phyloP scores from a whole-genome alignment of 1,284 basidiomycete species.

The Schizophyllum commune region DNA sequence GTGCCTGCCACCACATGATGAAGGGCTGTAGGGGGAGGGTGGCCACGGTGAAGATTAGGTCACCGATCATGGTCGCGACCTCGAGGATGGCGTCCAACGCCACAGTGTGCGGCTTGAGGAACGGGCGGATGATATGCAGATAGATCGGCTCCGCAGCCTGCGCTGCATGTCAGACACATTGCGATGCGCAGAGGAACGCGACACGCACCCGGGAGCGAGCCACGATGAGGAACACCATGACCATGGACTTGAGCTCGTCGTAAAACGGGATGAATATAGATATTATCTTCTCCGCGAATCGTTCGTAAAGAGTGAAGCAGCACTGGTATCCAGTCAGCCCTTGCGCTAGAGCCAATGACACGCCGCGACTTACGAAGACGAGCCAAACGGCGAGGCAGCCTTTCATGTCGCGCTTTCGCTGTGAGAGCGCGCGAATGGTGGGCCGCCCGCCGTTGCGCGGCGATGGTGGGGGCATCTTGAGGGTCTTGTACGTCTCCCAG shows the following conservation, averaged over 20 bases:
- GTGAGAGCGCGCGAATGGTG: slow-evolving; percentile 55
- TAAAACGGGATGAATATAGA: slow-evolving; percentile 72
- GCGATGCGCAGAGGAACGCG: not conserved
- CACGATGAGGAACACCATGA: slow-evolving; percentile 62
- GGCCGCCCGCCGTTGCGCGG: slow-evolving; percentile 52
- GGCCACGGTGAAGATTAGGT: slow-evolving; percentile 51
- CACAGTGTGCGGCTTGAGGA: slow-evolving; percentile 58
- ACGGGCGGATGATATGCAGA: slow-evolving; percentile 63
- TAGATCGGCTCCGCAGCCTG: slow-evolving; percentile 77
- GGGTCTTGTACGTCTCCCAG: slow-evolving; percentile 75
- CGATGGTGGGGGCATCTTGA: slow-evolving; percentile 58
- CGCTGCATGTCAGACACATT: slow-evolving; percentile 8
- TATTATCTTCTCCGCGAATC: slow-evolving; percentile 51
- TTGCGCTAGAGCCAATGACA: slow-evolving; percentile 1
- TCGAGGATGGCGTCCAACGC: slow-evolving; percentile 57
- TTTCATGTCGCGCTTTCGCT: slow-evolving; percentile 76
- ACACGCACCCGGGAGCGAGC: slow-evolving; percentile 63
- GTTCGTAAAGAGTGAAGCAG: slow-evolving; percentile 58
- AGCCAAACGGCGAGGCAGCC: slow-evolving; percentile 76
- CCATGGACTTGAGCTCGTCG: slow-evolving; percentile 65
- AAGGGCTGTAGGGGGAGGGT: slow-evolving; percentile 45
- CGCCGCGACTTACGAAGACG: slow-evolving; percentile 56
- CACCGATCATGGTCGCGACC: slow-evolving; percentile 48
- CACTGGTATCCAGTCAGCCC: slow-evolving; percentile 30
- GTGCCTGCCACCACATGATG: slow-evolving; percentile 33